A percentile compares a stretch with the other conserved stretches of the same genome.
Evolutionary conservation across 2,329 filamentous ascomycete species (phyloP).

Genomic region (Colletotrichum ledebouriae): DNA sequence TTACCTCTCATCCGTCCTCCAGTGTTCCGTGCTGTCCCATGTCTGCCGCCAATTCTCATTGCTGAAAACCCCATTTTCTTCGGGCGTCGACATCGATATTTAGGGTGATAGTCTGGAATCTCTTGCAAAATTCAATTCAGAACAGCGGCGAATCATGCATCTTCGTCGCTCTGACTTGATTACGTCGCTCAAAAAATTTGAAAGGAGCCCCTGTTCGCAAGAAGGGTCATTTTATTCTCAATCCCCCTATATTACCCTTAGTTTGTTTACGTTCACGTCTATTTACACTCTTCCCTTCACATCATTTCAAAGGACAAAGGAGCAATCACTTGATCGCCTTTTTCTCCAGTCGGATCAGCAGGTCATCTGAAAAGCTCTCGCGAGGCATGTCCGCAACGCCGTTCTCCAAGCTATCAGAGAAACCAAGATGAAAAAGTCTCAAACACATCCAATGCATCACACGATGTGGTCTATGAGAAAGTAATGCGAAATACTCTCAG

Average conservation of each 20-base stretch:
- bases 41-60: too few species aligned
- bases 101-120: neutral
- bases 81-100: neutral
- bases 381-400: conserved; percentile 10
- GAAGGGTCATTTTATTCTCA: neutral
- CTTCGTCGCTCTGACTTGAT: too few species aligned
- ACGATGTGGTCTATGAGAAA: conserved; percentile 2
- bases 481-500: conserved; percentile 1
- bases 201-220: neutral
- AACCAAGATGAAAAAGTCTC: conserved; percentile 14
- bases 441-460: conserved; percentile 10
- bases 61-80: neutral
- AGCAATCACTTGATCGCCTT: neutral
- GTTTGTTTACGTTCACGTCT: conserved; percentile 5
- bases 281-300: conserved; percentile 20
- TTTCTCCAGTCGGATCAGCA: neutral
- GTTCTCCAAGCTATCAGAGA: conserved; percentile 15
- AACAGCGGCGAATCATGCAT: too few species aligned
- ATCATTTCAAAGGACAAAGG: conserved; percentile 6
- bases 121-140: too few species aligned
- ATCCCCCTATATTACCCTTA: conserved; percentile 1
- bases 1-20: too few species aligned
- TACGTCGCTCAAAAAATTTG: too few species aligned
- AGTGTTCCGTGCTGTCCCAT: too few species aligned
- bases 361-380: neutral